Conservation (phyloP, 108 stramenopile genomes). For the Skeletonema costatum region DNA sequence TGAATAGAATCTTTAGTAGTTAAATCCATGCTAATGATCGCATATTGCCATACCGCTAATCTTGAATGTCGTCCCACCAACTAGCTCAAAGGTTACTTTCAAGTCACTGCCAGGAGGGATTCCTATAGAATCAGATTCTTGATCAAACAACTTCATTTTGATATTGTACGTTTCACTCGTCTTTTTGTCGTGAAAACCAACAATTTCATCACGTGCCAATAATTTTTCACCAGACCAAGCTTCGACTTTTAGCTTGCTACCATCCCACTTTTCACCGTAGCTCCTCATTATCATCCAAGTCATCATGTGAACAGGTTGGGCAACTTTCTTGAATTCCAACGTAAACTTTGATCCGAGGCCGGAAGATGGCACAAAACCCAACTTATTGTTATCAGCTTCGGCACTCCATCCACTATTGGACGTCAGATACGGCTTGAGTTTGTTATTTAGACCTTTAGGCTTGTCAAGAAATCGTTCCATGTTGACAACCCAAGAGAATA, state of each 20-base stretch:
- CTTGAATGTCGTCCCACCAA: conserved; percentile 78
- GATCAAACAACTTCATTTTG: conserved; percentile 40
- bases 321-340: conserved; percentile 40
- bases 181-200: conserved; percentile 67
- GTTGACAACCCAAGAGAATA: conserved; percentile 70
- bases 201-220: conserved; percentile 34
- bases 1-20: neutral
- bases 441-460: conserved; percentile 49
- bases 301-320: conserved; percentile 57
- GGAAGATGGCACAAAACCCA: conserved; percentile 61
- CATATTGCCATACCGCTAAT: conserved; percentile 82
- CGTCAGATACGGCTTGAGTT: conserved; percentile 44
- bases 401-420: conserved; percentile 64
- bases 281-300: conserved; percentile 82
- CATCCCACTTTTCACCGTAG: conserved; percentile 78
- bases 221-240: conserved; percentile 37
- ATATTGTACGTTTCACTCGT: conserved; percentile 83
- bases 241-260: conserved; percentile 41
- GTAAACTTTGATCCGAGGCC: conserved; percentile 38
- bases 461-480: conserved; percentile 55
- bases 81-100: conserved; percentile 44
- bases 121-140: neutral
- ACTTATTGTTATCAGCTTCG: conserved; percentile 57
- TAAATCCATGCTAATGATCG: conserved; percentile 21
- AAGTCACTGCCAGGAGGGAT: conserved; percentile 23